Evolutionary conservation across 1,284 basidiomycete genomes (phyloP).

Genomic region (Pterulicium gracile): DNA sequence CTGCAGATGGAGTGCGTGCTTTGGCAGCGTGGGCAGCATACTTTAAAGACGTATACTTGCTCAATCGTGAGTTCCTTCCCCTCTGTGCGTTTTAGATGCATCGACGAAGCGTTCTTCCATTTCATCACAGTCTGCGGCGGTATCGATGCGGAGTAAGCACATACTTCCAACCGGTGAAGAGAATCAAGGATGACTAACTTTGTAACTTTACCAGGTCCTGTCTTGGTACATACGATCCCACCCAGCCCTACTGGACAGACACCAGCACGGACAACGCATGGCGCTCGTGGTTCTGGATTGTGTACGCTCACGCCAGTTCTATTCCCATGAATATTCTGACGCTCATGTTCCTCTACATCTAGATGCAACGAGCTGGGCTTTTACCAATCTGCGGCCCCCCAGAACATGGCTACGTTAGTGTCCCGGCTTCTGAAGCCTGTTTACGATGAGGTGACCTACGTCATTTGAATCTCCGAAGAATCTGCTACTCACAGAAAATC

Average conservation of each 20-base stretch:
- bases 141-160: slow-evolving; percentile 28
- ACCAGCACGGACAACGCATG: slow-evolving; percentile 38
- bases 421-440: slow-evolving; percentile 47
- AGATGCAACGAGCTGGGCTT: slow-evolving; percentile 65
- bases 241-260: slow-evolving; percentile 36
- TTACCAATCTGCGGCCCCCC: slow-evolving; percentile 30
- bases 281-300: slow-evolving; percentile 54
- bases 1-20: slow-evolving; percentile 37
- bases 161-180: neutral
- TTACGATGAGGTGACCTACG: slow-evolving; percentile 40
- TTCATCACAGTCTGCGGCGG: slow-evolving; percentile 35
- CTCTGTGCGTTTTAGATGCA: slow-evolving; percentile 7
- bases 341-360: neutral
- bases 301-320: slow-evolving; percentile 22
- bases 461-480: neutral
- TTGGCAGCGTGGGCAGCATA: slow-evolving; percentile 56
- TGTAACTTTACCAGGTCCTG: slow-evolving; percentile 36
- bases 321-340: slow-evolving; percentile 1
- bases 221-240: slow-evolving; percentile 45
- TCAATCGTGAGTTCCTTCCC: slow-evolving; percentile 21
- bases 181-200: too few species aligned
- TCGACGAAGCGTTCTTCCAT: slow-evolving; percentile 2
- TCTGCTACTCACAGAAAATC: slow-evolving; percentile 3
- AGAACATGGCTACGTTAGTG: slow-evolving; percentile 31
- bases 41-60: slow-evolving; percentile 36